Percentiles rank a stretch among this genome's conserved stretches.
phyloP scores from a whole-genome alignment of 441 rosid species.

The Aleurites moluccanus region DNA sequence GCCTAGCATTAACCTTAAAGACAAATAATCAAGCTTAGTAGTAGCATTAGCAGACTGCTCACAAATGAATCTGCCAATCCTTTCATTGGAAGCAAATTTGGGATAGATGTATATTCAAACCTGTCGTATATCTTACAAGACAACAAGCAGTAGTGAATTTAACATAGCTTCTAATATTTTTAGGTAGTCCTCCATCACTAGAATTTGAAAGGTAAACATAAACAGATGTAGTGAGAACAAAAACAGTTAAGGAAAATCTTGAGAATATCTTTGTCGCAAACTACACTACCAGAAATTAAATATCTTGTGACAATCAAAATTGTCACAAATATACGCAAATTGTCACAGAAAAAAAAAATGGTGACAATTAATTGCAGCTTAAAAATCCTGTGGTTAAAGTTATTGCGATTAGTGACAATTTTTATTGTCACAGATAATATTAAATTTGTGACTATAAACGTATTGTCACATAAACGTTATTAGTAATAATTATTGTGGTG shows the following conservation, averaged over 20 bases:
- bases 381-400: too few species aligned
- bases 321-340: too few species aligned
- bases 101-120: neutral
- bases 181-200: constrained; percentile 52
- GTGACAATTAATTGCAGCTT: too few species aligned
- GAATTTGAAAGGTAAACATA: constrained; percentile 46
- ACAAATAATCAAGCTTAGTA: constrained; percentile 9
- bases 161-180: constrained; percentile 68
- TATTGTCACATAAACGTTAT: too few species aligned
- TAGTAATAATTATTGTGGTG: too few species aligned
- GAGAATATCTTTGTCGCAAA: neutral
- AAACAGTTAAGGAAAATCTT: neutral
- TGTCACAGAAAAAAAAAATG: too few species aligned
- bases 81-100: neutral
- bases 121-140: constrained; percentile 52
- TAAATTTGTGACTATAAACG: too few species aligned
- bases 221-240: constrained; percentile 15
- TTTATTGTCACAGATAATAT: too few species aligned
- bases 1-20: constrained; percentile 14
- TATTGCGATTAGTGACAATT: too few species aligned
- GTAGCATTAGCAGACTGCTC: constrained; percentile 13
- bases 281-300: too few species aligned
- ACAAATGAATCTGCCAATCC: constrained; percentile 11
- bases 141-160: constrained; percentile 57
- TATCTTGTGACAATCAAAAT: too few species aligned